Base-by-base conservation (phyloP, 1,139 yeast genomes). In the Pneumocystis oryctolagi region DNA sequence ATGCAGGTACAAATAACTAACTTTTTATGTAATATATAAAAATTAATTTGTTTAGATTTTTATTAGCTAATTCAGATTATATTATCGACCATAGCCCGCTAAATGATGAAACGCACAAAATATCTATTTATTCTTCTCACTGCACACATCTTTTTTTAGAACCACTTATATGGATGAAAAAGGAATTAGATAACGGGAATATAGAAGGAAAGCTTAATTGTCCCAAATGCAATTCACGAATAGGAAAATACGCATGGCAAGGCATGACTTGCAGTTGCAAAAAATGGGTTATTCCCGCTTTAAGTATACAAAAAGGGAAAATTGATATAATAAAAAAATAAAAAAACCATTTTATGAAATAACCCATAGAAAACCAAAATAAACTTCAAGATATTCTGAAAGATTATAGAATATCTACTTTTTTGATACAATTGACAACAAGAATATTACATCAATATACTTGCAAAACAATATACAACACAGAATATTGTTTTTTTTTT, bases 211-310 rank as follows among this genome's bases (percentile, higher is more conserved):
- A 85, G 70, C 83, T 92, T 61, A 72, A 76, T 28, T 92, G 99
- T 73, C 94, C 95, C 2, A 85, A 84, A 70, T 92, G 99, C 75
- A 76, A 78, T 4, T 78, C 87, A n/a, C 77, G 77, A 63, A 69
- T 78, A 12, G 98, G 98, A 5, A 90, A 89, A 0, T 92, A 89
- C 71, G 83, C 85, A 67, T 92, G 99, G 99, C 87, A 84, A 71
- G 99, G 99, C 0, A 83, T 90, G 4, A 78, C 95, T 68, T 92
- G 99, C 72, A 84, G 95, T 64, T 92, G 99, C 74, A 97, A 97
- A 1, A 82, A 82, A 69, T 92, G 99, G 99, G 84, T 92, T 78
- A 81, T 89, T 5, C 98, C 99, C 0, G 95, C 96, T 1, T 80
- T 94, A 66, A 89, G 87, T 72, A 73, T 92, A 61, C 92, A 85